Evolutionary conservation across 2,329 filamentous ascomycete genomes (phyloP).

Genomic region (Periconia sp.): DNA sequence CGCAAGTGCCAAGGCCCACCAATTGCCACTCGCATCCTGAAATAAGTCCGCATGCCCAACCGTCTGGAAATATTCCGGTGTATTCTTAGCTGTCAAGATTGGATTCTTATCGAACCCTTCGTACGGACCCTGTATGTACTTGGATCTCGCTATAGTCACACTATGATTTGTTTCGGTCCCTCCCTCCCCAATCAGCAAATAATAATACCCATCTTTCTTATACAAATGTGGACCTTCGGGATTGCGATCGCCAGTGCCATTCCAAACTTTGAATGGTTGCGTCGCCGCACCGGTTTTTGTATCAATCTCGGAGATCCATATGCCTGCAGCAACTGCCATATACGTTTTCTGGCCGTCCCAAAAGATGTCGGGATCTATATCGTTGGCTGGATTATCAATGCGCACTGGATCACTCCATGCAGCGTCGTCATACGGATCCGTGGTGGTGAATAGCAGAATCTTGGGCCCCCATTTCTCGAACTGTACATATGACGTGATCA

Average conservation of each 20-base stretch:
- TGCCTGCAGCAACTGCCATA: conserved; percentile 54
- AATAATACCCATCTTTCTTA: conserved; percentile 41
- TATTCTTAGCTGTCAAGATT: conserved; percentile 37
- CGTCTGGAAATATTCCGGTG: conserved; percentile 33
- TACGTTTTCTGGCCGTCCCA: no score
- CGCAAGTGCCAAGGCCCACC: conserved; percentile 19
- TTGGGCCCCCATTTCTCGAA: background rate
- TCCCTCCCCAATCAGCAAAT: conserved; percentile 40
- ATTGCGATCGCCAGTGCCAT: conserved; percentile 33
- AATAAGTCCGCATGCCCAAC: conserved; percentile 21
- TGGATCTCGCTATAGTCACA: conserved; percentile 38
- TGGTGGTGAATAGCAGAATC: conserved; percentile 50
- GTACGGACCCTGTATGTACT: conserved; percentile 36
- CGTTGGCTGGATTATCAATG: conserved; percentile 57
- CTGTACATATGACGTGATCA: conserved; percentile 38
- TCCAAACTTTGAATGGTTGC: conserved; percentile 32
- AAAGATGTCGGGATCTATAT: conserved; percentile 55
- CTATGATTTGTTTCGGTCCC: conserved; percentile 38
- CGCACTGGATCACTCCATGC: conserved; percentile 56
- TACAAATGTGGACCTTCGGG: conserved; percentile 45
- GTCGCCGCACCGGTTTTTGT: conserved; percentile 27
- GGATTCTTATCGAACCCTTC: conserved; percentile 39
- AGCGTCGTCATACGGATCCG: conserved; percentile 48
- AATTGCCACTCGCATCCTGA: conserved; percentile 15
- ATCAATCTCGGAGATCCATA: conserved; percentile 29